Percentiles rank a stretch among this genome's conserved stretches.
Conservation (phyloP, 768 basidiomycete species). For the Suillus hirtellus region DNA sequence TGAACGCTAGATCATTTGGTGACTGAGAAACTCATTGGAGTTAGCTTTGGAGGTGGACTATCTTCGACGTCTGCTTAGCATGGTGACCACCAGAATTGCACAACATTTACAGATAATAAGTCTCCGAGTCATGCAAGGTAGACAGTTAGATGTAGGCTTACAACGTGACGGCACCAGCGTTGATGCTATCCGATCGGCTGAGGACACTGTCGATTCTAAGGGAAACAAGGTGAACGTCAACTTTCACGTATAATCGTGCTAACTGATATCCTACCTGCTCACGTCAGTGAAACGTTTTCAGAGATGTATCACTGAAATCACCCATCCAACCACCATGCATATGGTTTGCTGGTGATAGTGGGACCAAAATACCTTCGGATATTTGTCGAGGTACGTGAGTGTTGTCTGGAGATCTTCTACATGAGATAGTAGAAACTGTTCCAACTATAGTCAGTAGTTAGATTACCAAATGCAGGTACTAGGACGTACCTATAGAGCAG, state of each 20-base stretch:
- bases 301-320: conserved; percentile 6
- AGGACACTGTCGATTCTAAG: conserved; percentile 18
- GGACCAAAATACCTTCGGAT: neutral
- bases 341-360: conserved; percentile 15
- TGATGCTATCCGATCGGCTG: conserved; percentile 20
- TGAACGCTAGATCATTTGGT: conserved; percentile 7
- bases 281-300: conserved; percentile 14
- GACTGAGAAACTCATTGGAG: conserved; percentile 9
- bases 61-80: neutral
- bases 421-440: conserved; percentile 12
- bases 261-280: conserved; percentile 6
- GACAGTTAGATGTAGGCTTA: neutral
- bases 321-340: conserved; percentile 14
- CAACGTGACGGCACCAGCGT: conserved; percentile 19
- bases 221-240: neutral
- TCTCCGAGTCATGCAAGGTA: neutral
- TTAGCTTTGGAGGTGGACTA: neutral
- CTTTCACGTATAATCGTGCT: neutral
- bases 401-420: conserved; percentile 8
- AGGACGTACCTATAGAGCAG: conserved; percentile 6
- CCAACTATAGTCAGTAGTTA: neutral
- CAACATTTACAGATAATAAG: conserved; percentile 8
- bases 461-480: neutral
- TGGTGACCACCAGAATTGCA: conserved; percentile 13
- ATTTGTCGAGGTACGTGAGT: conserved; percentile 1